A percentile compares a stretch with the other conserved stretches of the same genome.
Evolutionary conservation across 2,329 filamentous ascomycete species (phyloP).

Genomic region (Microdochium paspali): DNA sequence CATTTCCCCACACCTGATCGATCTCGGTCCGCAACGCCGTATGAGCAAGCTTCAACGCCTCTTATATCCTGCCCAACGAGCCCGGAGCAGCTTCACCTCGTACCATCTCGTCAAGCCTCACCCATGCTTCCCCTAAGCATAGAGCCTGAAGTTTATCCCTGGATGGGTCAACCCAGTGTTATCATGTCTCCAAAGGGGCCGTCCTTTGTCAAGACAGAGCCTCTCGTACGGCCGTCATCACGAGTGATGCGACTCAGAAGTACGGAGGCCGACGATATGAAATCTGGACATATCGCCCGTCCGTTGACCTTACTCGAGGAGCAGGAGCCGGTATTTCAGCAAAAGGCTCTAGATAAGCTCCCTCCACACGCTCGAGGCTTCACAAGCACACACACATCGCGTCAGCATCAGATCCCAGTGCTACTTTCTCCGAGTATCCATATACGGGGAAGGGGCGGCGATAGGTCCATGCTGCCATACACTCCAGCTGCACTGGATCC

Average conservation of each 20-base stretch:
- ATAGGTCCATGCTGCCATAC: not conserved
- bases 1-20: slow-evolving; percentile 9
- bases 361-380: not conserved
- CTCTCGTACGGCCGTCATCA: slow-evolving; percentile 28
- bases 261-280: not conserved
- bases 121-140: not conserved
- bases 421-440: not conserved
- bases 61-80: not conserved
- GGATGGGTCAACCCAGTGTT: slow-evolving; percentile 2
- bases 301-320: not conserved
- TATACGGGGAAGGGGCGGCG: not conserved
- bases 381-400: not conserved
- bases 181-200: slow-evolving; percentile 9
- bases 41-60: not conserved
- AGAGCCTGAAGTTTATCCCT: not conserved
- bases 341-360: not conserved
- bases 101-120: not conserved
- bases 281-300: not conserved
- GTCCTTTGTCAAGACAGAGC: slow-evolving; percentile 26
- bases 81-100: slow-evolving; percentile 12
- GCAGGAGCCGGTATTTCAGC: not conserved
- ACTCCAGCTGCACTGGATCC: not conserved
- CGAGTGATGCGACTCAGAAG: slow-evolving; percentile 9
- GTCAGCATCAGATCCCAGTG: not conserved
- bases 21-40: not conserved